phyloP scores from a whole-genome alignment of 345 rosid species.

The Ceriops decandra region DNA sequence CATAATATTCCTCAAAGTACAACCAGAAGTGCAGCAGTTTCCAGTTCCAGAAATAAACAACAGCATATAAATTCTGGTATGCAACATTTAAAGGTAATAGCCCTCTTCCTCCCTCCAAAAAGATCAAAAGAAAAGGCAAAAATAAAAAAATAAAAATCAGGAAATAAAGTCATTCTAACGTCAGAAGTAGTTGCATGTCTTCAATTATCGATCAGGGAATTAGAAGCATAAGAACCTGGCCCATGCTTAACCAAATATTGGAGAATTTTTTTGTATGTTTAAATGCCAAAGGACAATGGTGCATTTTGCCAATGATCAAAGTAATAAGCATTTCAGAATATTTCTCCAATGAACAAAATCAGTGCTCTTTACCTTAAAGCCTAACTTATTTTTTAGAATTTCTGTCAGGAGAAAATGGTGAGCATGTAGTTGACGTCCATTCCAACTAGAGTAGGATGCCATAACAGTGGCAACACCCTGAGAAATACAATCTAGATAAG shows the following conservation, averaged over 20 bases:
- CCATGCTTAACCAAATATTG: background rate
- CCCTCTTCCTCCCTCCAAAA: background rate
- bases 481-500: constrained; percentile 64
- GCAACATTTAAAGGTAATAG: background rate
- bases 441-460: constrained; percentile 93
- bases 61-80: background rate
- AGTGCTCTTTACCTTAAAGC: constrained; percentile 57
- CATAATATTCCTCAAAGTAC: constrained; percentile 12
- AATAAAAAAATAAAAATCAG: background rate
- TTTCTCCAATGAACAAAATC: constrained; percentile 2
- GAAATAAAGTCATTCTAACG: background rate
- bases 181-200: background rate
- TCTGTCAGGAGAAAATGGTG: constrained; percentile 68
- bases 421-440: constrained; percentile 59
- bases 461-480: constrained; percentile 77
- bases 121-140: background rate
- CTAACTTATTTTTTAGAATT: constrained; percentile 64
- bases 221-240: background rate
- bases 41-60: background rate
- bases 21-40: background rate
- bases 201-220: background rate
- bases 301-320: constrained; percentile 2
- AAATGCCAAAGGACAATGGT: background rate
- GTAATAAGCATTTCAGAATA: background rate
- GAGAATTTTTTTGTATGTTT: background rate